Conservation (phyloP, 768 basidiomycete species). For the Leccinellum rugosiceps region DNA sequence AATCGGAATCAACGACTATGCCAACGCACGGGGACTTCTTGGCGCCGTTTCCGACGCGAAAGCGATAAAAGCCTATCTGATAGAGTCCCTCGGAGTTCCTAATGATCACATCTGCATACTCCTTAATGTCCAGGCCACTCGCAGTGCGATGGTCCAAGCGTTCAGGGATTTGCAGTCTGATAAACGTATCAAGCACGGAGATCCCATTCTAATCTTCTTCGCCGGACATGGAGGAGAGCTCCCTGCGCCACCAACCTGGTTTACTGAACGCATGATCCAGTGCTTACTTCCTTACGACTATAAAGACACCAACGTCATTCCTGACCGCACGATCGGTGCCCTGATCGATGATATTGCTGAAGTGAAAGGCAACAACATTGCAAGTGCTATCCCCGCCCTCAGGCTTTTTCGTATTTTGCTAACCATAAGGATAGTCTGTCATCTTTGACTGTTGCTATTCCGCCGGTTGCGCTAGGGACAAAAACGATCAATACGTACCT, state of each 20-base stretch:
- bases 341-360: conserved; percentile 37
- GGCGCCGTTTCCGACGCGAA: conserved; percentile 41
- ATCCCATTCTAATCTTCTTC: conserved; percentile 42
- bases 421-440: conserved; percentile 33
- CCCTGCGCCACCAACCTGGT: conserved; percentile 27
- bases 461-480: conserved; percentile 32
- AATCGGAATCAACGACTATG: conserved; percentile 43
- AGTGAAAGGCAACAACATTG: conserved; percentile 43
- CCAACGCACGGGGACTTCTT: conserved; percentile 24
- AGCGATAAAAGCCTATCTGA: conserved; percentile 35
- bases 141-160: conserved; percentile 32
- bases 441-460: conserved; percentile 48
- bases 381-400: conserved; percentile 13
- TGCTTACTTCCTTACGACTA: conserved; percentile 34
- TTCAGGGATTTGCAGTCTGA: conserved; percentile 24
- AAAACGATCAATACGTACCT: not conserved
- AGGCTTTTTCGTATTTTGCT: not conserved
- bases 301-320: conserved; percentile 32
- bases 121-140: conserved; percentile 36
- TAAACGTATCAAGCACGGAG: conserved; percentile 22
- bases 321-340: conserved; percentile 40
- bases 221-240: conserved; percentile 42
- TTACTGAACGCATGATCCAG: conserved; percentile 24
- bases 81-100: conserved; percentile 30
- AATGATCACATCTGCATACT: conserved; percentile 36